Base-by-base conservation (phyloP, 2,329 filamentous ascomycete genomes). In the Colletotrichum musicola region DNA sequence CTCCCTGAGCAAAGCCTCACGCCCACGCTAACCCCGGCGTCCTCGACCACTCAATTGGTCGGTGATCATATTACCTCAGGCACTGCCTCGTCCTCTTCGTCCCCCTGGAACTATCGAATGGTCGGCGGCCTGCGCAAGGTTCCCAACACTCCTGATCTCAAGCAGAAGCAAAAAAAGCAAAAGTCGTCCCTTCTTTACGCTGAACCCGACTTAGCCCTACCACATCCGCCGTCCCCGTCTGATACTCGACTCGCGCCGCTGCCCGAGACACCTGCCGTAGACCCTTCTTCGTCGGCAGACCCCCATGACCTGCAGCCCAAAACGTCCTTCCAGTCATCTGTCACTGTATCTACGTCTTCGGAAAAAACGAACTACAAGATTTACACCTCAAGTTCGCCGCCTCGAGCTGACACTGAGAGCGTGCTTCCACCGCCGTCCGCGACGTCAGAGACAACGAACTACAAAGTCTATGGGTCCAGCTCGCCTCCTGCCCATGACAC, bases 321-420 rank as follows among this genome's bases (percentile, higher is more conserved):
- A 71, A 70, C 22, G 13, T 75, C 69, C 7, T 72, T 73, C n/a
- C 67, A 72, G 25, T 78, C 79, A 6, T 74, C 75, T 57, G 73
- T 76, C 62, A 73, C 77, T 54, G 67, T 59, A n/a, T 85, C 85
- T 14, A 86, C 85, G 4, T 69, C 81, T 3, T 85, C 84, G 16
- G 85, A 87, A 49, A 81, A 79, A n/a, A 82, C 84, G 53, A 89
- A 89, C 73, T 87, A 87, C 81, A 85, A 87, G 74, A 79, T 87
- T 20, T 84, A 88, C 72, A 82, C 78, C 42, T 82, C 82, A 65
- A 85, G 83, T 73, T 83, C 84, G 22, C 80, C 82, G 44, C 75
- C 76, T 2, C 69, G 71, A 64, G 81, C 75, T 46, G 79, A 82
- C 42, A 77, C 80, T 54, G 82, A 83, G 47, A 82, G 81, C 70